Conservation (phyloP, 2,329 filamentous ascomycete genomes). For the Mycosphaerella arachidis region DNA sequence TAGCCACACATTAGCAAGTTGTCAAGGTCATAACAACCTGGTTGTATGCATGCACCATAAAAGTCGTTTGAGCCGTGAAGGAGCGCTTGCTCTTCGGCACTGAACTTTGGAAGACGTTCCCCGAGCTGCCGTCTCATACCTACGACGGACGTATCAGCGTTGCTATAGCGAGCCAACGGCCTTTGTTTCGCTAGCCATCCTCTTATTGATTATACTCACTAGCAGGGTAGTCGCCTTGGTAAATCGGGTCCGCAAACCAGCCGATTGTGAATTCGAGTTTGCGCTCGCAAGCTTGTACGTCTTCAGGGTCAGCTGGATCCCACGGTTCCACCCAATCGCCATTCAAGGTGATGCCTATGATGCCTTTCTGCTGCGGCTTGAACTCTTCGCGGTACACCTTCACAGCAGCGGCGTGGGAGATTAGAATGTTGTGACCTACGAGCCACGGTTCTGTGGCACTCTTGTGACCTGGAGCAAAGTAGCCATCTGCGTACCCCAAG, state of each 20-base stretch:
- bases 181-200: background rate
- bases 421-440: conserved; percentile 72
- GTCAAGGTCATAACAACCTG: conserved; percentile 2
- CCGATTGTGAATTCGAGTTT: conserved; percentile 3
- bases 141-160: conserved; percentile 2
- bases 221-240: conserved; percentile 40
- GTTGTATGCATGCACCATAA: conserved; percentile 74
- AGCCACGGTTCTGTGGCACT: conserved; percentile 75
- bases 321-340: conserved; percentile 50
- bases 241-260: conserved; percentile 3
- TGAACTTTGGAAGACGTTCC: conserved; percentile 69
- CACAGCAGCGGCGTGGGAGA: conserved; percentile 73
- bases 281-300: conserved; percentile 23
- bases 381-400: conserved; percentile 80
- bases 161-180: background rate
- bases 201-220: background rate
- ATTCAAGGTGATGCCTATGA: conserved; percentile 85
- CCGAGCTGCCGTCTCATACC: conserved; percentile 74
- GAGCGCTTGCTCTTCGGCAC: conserved; percentile 65
- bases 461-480: conserved; percentile 79
- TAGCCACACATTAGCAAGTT: background rate
- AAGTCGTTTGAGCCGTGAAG: conserved; percentile 86
- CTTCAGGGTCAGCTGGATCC: background rate
- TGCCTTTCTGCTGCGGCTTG: conserved; percentile 64
- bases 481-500: conserved; percentile 66